Evolutionary conservation across 2,329 filamentous ascomycete genomes (phyloP).

Genomic region (Zasmidium citrigriseum): DNA sequence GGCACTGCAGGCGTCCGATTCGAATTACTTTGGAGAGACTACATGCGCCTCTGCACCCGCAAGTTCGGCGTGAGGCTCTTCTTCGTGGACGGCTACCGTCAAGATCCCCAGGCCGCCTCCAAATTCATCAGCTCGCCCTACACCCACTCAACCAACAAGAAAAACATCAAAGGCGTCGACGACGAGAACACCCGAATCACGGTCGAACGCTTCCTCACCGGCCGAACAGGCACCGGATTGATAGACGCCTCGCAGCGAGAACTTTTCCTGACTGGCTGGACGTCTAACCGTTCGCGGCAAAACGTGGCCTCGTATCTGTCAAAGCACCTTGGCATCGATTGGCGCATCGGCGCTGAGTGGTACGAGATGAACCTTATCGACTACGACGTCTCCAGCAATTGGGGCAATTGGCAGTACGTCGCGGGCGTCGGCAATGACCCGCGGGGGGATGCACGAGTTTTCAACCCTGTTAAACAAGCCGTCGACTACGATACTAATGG

Average conservation of each 20-base stretch:
- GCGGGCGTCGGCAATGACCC: conserved; percentile 80
- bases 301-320: conserved; percentile 75
- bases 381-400: conserved; percentile 75
- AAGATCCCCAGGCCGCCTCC: conserved; percentile 38
- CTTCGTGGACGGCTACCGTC: conserved; percentile 63
- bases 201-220: conserved; percentile 63
- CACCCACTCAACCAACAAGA: conserved; percentile 33
- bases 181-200: conserved; percentile 37
- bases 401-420: conserved; percentile 73
- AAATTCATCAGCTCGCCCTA: conserved; percentile 38
- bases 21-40: conserved; percentile 77
- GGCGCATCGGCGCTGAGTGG: conserved; percentile 80
- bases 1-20: conserved; percentile 70
- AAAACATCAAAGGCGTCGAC: conserved; percentile 48
- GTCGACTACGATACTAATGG: conserved; percentile 74
- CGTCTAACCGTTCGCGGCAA: conserved; percentile 73
- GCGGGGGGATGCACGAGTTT: conserved; percentile 68
- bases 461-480: conserved; percentile 80
- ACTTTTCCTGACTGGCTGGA: conserved; percentile 73
- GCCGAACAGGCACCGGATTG: conserved; percentile 72
- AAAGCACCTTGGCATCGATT: conserved; percentile 74
- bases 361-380: conserved; percentile 75
- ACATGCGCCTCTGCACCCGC: conserved; percentile 73
- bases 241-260: conserved; percentile 79
- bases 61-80: conserved; percentile 71